Base-by-base conservation (phyloP, 2,329 filamentous ascomycete genomes). In the Ramularia endophylla region DNA sequence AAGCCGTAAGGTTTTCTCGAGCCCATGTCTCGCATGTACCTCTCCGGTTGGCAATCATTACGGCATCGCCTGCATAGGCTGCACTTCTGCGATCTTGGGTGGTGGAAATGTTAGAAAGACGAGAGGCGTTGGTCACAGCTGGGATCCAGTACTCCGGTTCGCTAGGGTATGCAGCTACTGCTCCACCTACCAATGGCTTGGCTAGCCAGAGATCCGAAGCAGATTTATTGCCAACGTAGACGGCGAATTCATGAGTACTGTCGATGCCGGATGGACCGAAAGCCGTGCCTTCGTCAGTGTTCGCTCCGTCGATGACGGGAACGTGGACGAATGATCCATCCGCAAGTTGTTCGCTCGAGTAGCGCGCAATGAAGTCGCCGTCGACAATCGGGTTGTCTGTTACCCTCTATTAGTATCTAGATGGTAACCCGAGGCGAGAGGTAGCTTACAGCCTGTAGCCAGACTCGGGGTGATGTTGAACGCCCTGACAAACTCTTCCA, bases 271-370 rank as follows among this genome's bases (percentile, higher is more conserved):
- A 57, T 8, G 70, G 68, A n/a, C 13, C 15, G 16, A 34, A 34
- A n/a, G 31, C 5, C 11, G 31, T 20, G 7, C 31, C 82, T 57
- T 86, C 82, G 51, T 85, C 81, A 1, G 73, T 73, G 58, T 83
- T 85, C 27, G 72, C 73, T 28, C 83, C 81, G 25, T 72, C 65
- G 8, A 85, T 67, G 30, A 83, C 71, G 1, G 80, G 78, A 15
- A 28, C 13, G 17, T 28, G 34, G 41, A 83, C 74, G 48, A 84
- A 83, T 13, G 71, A 70, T 34, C 79, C 80, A 4, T 69, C 58
- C 1, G 65, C 62, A 5, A 85, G 64, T 50, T 81, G 75, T 6
- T 70, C 58, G 8, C 73, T 74, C 2, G 70, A 72, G 47, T 69
- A 73, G 6, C 70, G 68, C 8, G 65, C 62, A 13, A 82, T 65